Evolutionary conservation across 2,329 filamentous ascomycete species (phyloP).

Genomic region (Fusarium staphyleae): DNA sequence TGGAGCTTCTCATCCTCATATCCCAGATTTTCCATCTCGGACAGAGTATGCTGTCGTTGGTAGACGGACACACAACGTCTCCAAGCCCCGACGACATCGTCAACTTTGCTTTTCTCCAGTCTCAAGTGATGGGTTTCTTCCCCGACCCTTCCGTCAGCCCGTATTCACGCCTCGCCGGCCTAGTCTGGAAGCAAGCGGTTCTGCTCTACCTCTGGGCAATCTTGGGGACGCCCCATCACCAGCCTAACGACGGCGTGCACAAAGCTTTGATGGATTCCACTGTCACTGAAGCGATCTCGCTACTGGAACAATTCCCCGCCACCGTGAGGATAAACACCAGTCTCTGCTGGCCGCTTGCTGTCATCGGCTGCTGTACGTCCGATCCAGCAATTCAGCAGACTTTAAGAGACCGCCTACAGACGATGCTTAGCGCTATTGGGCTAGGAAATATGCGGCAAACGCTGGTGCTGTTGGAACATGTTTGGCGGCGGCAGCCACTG

Average conservation of each 20-base stretch:
- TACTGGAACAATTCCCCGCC: slow-evolving; percentile 45
- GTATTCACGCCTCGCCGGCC: slow-evolving; percentile 50
- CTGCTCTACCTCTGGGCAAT: slow-evolving; percentile 52
- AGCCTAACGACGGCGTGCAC: slow-evolving; percentile 30
- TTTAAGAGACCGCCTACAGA: slow-evolving; percentile 45
- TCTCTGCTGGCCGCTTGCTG: slow-evolving; percentile 50
- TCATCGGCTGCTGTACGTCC: slow-evolving; percentile 48
- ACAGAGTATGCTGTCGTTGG: slow-evolving; percentile 47
- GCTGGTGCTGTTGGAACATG: slow-evolving; percentile 49
- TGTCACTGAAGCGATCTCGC: slow-evolving; percentile 42
- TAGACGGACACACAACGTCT: slow-evolving; percentile 34
- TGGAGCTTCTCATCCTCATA: slow-evolving; percentile 48
- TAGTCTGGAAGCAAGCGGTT: slow-evolving; percentile 55
- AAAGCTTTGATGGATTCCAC: slow-evolving; percentile 41
- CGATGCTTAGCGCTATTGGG: slow-evolving; percentile 49
- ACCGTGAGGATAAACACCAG: slow-evolving; percentile 49
- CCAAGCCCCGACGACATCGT: slow-evolving; percentile 52
- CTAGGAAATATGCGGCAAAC: slow-evolving; percentile 56
- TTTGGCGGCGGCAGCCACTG: slow-evolving; percentile 49
- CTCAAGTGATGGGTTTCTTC: slow-evolving; percentile 50
- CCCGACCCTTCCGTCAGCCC: slow-evolving; percentile 46
- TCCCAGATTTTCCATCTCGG: slow-evolving; percentile 53
- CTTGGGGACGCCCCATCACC: slow-evolving; percentile 41
- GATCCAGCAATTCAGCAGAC: slow-evolving; percentile 48
- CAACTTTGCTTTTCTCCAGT: slow-evolving; percentile 52